Evolutionary conservation across 1,284 basidiomycete genomes (phyloP).

Genomic region (Cryptococcus sp.): DNA sequence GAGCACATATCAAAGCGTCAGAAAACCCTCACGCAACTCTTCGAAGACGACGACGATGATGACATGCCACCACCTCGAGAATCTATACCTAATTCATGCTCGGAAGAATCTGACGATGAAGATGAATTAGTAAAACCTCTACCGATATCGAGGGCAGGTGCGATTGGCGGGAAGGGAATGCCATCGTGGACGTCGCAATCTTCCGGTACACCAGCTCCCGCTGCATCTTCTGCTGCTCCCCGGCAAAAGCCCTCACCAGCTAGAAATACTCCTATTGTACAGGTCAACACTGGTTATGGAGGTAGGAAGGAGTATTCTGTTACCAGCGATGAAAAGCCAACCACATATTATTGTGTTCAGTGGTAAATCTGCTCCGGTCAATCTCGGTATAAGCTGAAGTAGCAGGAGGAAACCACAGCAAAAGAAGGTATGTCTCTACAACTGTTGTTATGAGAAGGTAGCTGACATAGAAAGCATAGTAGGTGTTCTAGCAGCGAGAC

Average conservation of each 20-base stretch:
- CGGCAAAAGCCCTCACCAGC: too few relatives aligned
- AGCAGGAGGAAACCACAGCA: slow-evolving; percentile 46
- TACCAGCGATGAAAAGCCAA: slow-evolving; percentile 1
- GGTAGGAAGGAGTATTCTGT: slow-evolving; percentile 23
- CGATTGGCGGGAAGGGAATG: not conserved
- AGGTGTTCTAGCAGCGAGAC: slow-evolving; percentile 13
- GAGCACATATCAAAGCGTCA: not conserved
- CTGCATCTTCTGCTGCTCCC: too few relatives aligned
- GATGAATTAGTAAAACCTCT: slow-evolving; percentile 12
- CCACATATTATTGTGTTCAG: slow-evolving; percentile 39
- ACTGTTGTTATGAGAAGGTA: not conserved
- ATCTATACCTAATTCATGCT: slow-evolving; percentile 23
- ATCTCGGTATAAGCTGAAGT: slow-evolving; percentile 12
- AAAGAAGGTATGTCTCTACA: slow-evolving; percentile 36
- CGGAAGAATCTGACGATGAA: slow-evolving; percentile 11
- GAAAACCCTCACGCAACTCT: slow-evolving; percentile 3
- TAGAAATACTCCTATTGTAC: not conserved
- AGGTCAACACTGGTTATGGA: not conserved
- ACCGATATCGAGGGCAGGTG: slow-evolving; percentile 1
- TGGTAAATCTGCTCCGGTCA: slow-evolving; percentile 32
- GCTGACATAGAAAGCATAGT: slow-evolving; percentile 36
- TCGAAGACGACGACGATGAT: not conserved
- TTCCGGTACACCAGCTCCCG: not conserved
- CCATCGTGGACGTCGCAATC: not conserved
- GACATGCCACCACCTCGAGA: slow-evolving; percentile 6